phyloP scores from a whole-genome alignment of 2,329 filamentous ascomycete species.

The Aureobasidium leucospermi region DNA sequence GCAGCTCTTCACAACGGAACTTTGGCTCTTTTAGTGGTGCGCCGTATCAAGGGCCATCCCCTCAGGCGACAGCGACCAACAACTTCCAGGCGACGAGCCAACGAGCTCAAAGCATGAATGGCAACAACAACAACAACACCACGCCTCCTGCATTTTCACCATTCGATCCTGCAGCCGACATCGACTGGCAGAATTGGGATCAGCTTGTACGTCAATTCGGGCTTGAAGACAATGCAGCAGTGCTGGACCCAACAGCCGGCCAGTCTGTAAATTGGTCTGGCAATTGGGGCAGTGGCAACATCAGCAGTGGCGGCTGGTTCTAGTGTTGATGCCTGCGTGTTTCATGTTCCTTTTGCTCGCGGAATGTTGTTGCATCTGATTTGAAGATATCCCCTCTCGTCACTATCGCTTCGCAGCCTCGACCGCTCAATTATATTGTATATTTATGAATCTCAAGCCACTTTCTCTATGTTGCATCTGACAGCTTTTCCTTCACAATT shows the following conservation, averaged over 20 bases:
- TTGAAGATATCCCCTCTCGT: no score
- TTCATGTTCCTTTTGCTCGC: no score
- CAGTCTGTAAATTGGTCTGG: constrained; percentile 14
- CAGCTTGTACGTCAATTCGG: constrained; percentile 41
- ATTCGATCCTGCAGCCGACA: constrained; percentile 31
- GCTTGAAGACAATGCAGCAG: constrained; percentile 30
- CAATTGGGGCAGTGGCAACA: constrained; percentile 17
- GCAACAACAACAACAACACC: neutral
- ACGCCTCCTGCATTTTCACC: constrained; percentile 11
- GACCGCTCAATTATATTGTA: no score
- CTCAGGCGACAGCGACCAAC: neutral
- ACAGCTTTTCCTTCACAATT: no score
- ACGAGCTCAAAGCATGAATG: neutral
- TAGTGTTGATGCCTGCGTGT: neutral
- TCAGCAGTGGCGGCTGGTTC: constrained; percentile 3
- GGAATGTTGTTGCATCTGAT: no score
- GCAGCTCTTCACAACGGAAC: neutral
- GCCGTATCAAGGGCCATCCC: neutral
- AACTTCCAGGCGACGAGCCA: neutral
- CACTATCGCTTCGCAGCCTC: no score
- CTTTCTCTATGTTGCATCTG: no score
- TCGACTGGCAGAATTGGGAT: constrained; percentile 44
- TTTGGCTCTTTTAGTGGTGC: neutral
- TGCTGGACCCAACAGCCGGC: neutral
- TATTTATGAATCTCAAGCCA: no score